These are phyloP conservation scores for Pythium oligandrum DNA, from an alignment of 352 stramenopile genomes.

Conservation along the genomic window DNA sequence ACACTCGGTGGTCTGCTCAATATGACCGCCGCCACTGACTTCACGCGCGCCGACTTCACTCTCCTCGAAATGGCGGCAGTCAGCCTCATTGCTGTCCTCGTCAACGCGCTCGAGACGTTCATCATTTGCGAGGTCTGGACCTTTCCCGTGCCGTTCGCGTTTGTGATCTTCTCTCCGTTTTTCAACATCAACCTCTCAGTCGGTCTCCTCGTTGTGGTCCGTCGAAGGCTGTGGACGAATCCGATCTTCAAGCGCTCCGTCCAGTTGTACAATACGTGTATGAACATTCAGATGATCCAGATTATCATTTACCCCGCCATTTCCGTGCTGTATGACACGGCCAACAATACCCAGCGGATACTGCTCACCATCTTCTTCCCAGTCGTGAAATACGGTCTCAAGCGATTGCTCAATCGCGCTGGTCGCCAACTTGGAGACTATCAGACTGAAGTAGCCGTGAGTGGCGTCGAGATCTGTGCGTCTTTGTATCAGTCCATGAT, in stretches of 20 bases:
- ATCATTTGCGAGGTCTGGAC: background rate
- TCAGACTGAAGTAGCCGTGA: conserved; percentile 2
- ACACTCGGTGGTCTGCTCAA: background rate
- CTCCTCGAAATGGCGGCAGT: background rate
- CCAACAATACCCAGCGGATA: background rate
- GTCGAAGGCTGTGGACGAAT: background rate
- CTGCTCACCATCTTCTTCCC: conserved; percentile 4
- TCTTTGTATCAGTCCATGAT: conserved; percentile 7
- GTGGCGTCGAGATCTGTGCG: background rate
- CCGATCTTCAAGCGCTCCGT: background rate
- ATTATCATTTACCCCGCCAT: conserved; percentile 9
- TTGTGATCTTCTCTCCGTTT: background rate
- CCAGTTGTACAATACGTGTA: too few relatives aligned
- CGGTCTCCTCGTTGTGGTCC: background rate
- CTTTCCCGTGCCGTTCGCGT: background rate
- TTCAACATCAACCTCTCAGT: background rate
- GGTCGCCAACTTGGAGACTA: background rate
- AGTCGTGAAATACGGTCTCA: conserved; percentile 6
- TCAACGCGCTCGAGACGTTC: too few relatives aligned
- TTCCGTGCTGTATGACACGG: background rate
- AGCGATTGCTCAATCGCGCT: background rate
- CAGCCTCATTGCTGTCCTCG: background rate
- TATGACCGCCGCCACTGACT: background rate
- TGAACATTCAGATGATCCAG: conserved; percentile 1
- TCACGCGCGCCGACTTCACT: background rate